Evolutionary conservation across 331 rosid species (phyloP), one percentile per base, ranked within the genome.

Genomic region (Malus hybrid): DNA sequence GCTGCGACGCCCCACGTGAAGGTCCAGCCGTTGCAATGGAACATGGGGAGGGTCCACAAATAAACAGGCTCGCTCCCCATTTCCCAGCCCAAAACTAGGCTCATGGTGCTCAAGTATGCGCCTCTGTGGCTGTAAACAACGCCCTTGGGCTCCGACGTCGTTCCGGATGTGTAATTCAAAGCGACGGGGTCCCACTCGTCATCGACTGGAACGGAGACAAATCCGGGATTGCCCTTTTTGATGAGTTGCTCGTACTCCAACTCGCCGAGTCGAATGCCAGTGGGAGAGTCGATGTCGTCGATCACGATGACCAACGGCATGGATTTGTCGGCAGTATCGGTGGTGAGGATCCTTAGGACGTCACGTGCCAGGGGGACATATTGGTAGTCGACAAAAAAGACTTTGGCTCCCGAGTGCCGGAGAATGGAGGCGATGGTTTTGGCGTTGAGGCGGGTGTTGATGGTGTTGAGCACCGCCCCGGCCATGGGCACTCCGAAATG

Each of bases 401-500:
- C 29, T 42, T 88, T 90, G 31, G 99, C 87, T 65, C 86, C 92
- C 0, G 97, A 86, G 87, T 94, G 99, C 0, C 69, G 56, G 24
- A 94, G 97, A 36, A 94, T 90, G 57, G 83, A 20, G 36, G 99
- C 96, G 27, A 94, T 79, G 90, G 67, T 90, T 5, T 77, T 80
- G 0, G 94, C 84, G 33, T 94, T 87, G 0, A 94, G 87, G 57
- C 99, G 96, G 15, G 81, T 81, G 85, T 94, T 94, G 16, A 94
- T 77, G 28, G 96, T 76, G 90, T 91, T 94, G 1, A 94, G 82
- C 1, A 91, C 90, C 0, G 87, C 96, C 0, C 99, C 97, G 0
- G 97, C 96, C 99, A 94, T 94, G 1, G 99, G 95, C 60, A 91
- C 96, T 1, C 93, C 99, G 18, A 94, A 94, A 75, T 94, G 99